Base-by-base conservation (phyloP, 345 rosid species). In the Eucalyptus sp. region DNA sequence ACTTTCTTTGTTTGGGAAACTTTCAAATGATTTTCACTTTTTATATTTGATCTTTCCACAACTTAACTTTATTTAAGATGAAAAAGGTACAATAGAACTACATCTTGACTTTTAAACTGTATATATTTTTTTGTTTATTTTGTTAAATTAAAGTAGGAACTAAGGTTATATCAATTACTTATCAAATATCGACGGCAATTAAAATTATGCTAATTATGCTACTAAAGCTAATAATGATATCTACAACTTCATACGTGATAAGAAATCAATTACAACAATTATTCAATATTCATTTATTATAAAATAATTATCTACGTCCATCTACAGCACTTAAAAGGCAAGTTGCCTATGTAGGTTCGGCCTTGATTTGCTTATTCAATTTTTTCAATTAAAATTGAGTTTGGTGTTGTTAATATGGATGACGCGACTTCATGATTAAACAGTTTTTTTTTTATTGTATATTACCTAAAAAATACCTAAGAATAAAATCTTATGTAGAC, bases 11-110 rank as follows among this genome's bases (percentile, higher is more conserved):
- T 71, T 37, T 71, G 27, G 25, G 8, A 20, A 41, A 37, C 13
- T 71, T 71, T 71, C 25, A 10, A 71, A 37, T 71, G 22, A 18
- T 37, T 71, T 31, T 68, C 37, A 68, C 43, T 66, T 66, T 17
- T 68, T 33, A 16, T 68, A 31, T 16, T 33, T 31, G 12, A 16
- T 68, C 13, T 16, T 3, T 68, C 22, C 17, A 71, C 8, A 5
- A 3, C 22, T 71, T 2, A 37, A 18, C 83, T 71, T 71, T 71
- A 71, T 18, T 37, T 41, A 71, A 68, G 76, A n/a, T 64, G 37
- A 33, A 71, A 71, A 71, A 10, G 44, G 12, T 0, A 68, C 44
- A 0, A 33, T 37, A 37, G 0, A 37, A 71, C 6, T 71, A 3
- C 83, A 20, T 71, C 44, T 1, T 5, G 83, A 20, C 46, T 37